A percentile compares a stretch with the other conserved stretches of the same genome.
These are phyloP conservation scores for sorghum (Sorghum bicolor) DNA, from an alignment of 176 grass and related monocot species.

Conservation along the genomic window Sorghum_bicolor_NCBIv3 NC_012878.2:1574001-1574500, in stretches of 20 bases:
- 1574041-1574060: background rate
- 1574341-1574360: background rate
- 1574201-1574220: background rate
- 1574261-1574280: background rate
- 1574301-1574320: background rate
- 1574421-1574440: background rate
- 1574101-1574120: background rate
- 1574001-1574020: background rate
- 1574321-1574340: background rate
- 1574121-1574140: background rate
- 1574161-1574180: background rate
- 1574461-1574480: background rate
- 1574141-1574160: background rate
- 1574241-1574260: background rate
- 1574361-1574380: background rate
- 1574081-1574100: background rate
- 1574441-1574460: background rate
- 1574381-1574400: background rate
- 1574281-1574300: background rate
- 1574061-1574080: background rate
- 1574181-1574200: background rate
- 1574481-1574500: background rate
- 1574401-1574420: background rate
- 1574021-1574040: background rate
- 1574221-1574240: background rate